Percentiles rank a stretch among this genome's conserved stretches.
These are phyloP conservation scores for Pseudozyma thailandica DNA, from an alignment of 1,284 basidiomycete genomes.

Conservation along the genomic window DNA sequence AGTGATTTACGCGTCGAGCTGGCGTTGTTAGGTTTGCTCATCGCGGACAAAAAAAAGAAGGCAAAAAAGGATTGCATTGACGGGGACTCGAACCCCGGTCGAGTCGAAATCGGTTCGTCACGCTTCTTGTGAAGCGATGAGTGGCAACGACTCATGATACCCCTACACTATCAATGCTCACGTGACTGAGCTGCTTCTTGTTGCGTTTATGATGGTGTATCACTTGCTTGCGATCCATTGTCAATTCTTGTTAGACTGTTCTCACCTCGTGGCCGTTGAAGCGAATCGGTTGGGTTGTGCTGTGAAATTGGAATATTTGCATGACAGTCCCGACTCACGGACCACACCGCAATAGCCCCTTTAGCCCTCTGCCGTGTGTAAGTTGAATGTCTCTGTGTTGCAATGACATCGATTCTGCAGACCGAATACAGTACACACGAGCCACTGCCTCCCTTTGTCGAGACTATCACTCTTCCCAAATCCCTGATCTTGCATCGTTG, in stretches of 20 bases:
- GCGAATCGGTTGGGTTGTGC: too few species aligned
- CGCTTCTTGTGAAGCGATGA: conserved; percentile 12
- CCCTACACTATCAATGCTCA: conserved; percentile 52
- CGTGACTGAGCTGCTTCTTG: not conserved
- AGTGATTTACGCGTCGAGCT: not conserved
- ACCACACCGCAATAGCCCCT: too few species aligned
- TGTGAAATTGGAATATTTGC: not conserved
- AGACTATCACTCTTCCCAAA: too few species aligned
- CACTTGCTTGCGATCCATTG: too few species aligned
- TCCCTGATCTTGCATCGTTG: too few species aligned
- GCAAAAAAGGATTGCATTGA: conserved; percentile 46
- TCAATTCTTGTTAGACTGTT: conserved; percentile 6
- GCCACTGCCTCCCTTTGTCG: too few species aligned
- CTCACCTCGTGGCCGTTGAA: not conserved
- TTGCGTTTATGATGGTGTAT: not conserved
- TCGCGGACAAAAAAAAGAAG: not conserved
- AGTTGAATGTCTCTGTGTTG: too few species aligned
- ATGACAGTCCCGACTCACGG: not conserved
- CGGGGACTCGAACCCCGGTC: conserved; percentile 59
- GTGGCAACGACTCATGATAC: conserved; percentile 53
- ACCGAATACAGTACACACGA: too few species aligned
- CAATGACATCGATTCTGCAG: too few species aligned
- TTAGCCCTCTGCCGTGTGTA: too few species aligned
- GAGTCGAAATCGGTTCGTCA: conserved; percentile 44
- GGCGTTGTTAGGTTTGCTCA: not conserved